These are phyloP conservation scores for Pythium periplocum DNA, from an alignment of 352 stramenopile species.

Conservation along the genomic window DNA sequence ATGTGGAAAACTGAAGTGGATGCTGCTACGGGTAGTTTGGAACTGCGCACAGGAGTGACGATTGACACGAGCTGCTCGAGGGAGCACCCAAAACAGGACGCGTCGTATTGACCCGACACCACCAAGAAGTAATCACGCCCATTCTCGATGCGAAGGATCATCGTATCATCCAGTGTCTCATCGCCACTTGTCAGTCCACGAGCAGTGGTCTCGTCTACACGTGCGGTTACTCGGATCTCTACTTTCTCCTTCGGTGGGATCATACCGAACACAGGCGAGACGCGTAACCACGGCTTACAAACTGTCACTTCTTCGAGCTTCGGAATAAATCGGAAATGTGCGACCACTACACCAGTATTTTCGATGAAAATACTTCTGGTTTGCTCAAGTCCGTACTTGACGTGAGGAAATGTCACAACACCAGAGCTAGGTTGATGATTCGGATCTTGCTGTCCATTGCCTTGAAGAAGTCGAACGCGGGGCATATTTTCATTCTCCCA, in stretches of 20 bases:
- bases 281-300: constrained; percentile 91
- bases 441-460: neutral
- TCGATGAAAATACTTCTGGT: constrained; percentile 61
- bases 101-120: constrained; percentile 89
- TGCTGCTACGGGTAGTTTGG: constrained; percentile 16
- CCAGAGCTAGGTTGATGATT: constrained; percentile 32
- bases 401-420: constrained; percentile 54
- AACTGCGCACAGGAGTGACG: constrained; percentile 79
- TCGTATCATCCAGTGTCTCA: constrained; percentile 94
- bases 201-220: constrained; percentile 87
- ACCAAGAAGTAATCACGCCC: constrained; percentile 95
- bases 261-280: constrained; percentile 87
- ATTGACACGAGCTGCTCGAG: constrained; percentile 93
- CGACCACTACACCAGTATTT: constrained; percentile 92
- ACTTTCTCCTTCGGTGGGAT: constrained; percentile 76
- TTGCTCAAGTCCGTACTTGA: constrained; percentile 66
- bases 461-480: constrained; percentile 81
- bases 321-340: constrained; percentile 92
- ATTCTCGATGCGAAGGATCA: constrained; percentile 96
- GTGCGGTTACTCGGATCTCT: constrained; percentile 89
- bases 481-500: constrained; percentile 96
- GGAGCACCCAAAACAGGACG: constrained; percentile 93
- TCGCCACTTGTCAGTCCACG: constrained; percentile 85
- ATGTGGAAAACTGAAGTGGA: constrained; percentile 13
- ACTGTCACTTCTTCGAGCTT: constrained; percentile 84